Evolutionary conservation across 495 filamentous ascomycete genomes (phyloP).

Genomic region (Haplographium delicatum): DNA sequence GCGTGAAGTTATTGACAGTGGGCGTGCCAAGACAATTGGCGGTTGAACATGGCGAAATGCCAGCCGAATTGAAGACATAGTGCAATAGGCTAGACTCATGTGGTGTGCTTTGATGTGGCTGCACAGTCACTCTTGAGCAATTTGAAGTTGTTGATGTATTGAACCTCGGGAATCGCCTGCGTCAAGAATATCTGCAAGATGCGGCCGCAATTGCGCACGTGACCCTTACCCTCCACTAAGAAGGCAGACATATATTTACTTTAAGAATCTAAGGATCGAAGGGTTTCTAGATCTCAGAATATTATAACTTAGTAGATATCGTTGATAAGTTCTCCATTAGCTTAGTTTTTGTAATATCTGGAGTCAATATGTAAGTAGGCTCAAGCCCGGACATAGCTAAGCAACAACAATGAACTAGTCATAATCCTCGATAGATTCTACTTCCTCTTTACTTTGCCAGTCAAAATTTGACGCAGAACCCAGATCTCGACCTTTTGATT

Average conservation of each 20-base stretch:
- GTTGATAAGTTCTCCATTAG: too few species aligned
- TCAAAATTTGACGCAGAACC: too few species aligned
- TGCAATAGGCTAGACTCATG: not conserved
- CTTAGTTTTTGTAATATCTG: too few species aligned
- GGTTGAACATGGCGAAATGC: conserved; percentile 32
- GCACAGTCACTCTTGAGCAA: not conserved
- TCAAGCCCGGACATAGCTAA: too few species aligned
- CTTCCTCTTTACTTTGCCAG: too few species aligned
- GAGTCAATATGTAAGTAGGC: too few species aligned
- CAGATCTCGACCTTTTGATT: conserved; percentile 1
- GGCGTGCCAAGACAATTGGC: conserved; percentile 22
- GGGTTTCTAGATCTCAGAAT: too few species aligned
- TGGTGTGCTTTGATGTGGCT: not conserved
- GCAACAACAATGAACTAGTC: too few species aligned
- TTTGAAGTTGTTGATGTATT: not conserved
- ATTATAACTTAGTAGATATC: too few species aligned
- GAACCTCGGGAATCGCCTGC: conserved; percentile 9
- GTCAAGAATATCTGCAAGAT: conserved; percentile 12
- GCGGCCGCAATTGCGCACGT: conserved; percentile 4
- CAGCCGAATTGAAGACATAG: conserved; percentile 37
- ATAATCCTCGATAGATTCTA: conserved; percentile 19
- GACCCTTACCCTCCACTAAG: too few species aligned
- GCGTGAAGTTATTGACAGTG: conserved; percentile 14
- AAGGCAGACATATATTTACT: too few species aligned
- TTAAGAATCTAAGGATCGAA: too few species aligned